Conservation (phyloP, 1,284 basidiomycete genomes). For the Boletellus deceptivus region DNA sequence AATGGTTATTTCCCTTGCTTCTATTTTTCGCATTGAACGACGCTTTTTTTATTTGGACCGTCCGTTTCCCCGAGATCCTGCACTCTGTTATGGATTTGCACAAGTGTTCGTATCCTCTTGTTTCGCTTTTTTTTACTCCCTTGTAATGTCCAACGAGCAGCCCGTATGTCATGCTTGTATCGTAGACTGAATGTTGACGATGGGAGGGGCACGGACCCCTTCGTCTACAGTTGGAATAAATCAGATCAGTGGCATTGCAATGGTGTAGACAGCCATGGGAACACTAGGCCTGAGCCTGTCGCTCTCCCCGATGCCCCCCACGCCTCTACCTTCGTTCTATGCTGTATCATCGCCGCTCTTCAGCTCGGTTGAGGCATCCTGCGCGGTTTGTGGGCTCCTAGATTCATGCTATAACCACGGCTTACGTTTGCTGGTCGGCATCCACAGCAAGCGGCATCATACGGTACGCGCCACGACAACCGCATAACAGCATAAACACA, state of each 20-base stretch:
- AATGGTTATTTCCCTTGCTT: slow-evolving; percentile 11
- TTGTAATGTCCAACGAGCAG: slow-evolving; percentile 23
- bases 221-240: not conserved
- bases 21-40: slow-evolving; percentile 14
- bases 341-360: no score
- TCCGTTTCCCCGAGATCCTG: slow-evolving; percentile 11
- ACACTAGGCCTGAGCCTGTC: no score
- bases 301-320: no score
- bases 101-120: slow-evolving; percentile 12
- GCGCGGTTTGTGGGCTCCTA: no score
- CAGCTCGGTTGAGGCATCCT: no score
- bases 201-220: slow-evolving; percentile 1
- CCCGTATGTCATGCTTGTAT: slow-evolving; percentile 25
- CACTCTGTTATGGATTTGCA: slow-evolving; percentile 30
- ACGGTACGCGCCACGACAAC: no score
- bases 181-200: slow-evolving; percentile 20
- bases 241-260: not conserved
- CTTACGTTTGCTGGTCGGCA: no score
- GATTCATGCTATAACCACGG: no score
- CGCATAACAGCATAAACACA: no score
- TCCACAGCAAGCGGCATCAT: no score
- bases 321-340: no score
- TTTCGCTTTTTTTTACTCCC: slow-evolving; percentile 9
- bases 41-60: slow-evolving; percentile 14
- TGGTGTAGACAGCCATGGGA: no score